A percentile compares a stretch with the other conserved stretches of the same genome.
Evolutionary conservation across 768 basidiomycete species (phyloP).

Genomic region (Boletus subcaerulescens): DNA sequence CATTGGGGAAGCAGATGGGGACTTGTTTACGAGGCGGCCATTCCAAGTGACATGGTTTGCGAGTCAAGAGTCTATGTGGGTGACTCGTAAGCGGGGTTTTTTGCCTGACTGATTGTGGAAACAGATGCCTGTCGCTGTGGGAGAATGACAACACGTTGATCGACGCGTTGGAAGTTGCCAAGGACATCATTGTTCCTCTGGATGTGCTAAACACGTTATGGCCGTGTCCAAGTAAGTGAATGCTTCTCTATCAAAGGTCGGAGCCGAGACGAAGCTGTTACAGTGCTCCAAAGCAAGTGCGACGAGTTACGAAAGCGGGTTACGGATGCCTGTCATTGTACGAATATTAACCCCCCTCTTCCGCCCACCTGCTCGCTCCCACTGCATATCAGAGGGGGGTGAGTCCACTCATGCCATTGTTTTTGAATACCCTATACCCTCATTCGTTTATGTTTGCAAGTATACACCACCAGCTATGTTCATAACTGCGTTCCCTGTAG

Average conservation of each 20-base stretch:
- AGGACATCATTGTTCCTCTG: constrained; percentile 57
- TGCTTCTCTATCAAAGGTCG: constrained; percentile 3
- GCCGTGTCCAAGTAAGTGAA: constrained; percentile 51
- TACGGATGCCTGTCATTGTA: constrained; percentile 45
- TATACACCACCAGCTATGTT: constrained; percentile 28
- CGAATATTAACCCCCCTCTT: constrained; percentile 41
- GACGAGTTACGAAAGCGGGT: constrained; percentile 49
- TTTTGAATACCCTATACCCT: constrained; percentile 23
- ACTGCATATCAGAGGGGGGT: constrained; percentile 29
- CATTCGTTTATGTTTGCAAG: constrained; percentile 28
- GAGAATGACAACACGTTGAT: constrained; percentile 54
- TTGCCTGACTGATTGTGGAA: neutral
- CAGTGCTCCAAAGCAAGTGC: constrained; percentile 49
- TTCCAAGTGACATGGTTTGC: constrained; percentile 72
- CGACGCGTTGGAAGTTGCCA: constrained; percentile 63
- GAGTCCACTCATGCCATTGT: constrained; percentile 4
- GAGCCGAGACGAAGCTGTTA: constrained; percentile 11
- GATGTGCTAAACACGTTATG: constrained; percentile 70
- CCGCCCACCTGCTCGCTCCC: constrained; percentile 40
- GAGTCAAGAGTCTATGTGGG: constrained; percentile 62
- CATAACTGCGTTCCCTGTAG: constrained; percentile 27
- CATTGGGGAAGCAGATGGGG: constrained; percentile 47
- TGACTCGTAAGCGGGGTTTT: neutral
- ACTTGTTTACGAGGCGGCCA: constrained; percentile 63
- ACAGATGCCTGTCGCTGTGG: constrained; percentile 66